These are phyloP conservation scores for Aethionema arabicum DNA, from an alignment of 345 rosid genomes.

Conservation along the genomic window DNA sequence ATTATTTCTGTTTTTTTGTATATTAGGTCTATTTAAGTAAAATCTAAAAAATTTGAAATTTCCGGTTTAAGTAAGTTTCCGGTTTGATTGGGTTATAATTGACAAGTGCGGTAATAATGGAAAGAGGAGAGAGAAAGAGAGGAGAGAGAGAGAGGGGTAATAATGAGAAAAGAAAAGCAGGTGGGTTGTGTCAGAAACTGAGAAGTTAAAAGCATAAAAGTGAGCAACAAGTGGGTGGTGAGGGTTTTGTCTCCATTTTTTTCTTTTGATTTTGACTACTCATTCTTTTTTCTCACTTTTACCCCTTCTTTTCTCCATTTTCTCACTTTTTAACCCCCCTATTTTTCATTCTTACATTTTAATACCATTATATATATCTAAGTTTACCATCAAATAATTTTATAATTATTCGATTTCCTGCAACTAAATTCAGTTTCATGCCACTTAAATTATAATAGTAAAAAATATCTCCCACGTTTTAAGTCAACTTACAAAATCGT, in stretches of 20 bases:
- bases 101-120: not conserved
- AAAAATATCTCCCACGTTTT: too few relatives aligned
- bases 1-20: too few relatives aligned
- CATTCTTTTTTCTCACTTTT: constrained; percentile 29
- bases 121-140: not conserved
- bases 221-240: constrained; percentile 39
- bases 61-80: not conserved
- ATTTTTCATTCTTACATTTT: not conserved
- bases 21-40: too few relatives aligned
- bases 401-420: too few relatives aligned
- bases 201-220: constrained; percentile 36
- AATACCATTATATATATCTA: too few relatives aligned
- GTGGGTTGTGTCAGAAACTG: constrained; percentile 37
- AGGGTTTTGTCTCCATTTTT: constrained; percentile 31
- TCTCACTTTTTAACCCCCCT: not conserved
- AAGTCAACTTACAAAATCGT: too few relatives aligned
- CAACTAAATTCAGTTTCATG: too few relatives aligned
- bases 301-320: not conserved
- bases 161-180: constrained; percentile 35
- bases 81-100: constrained; percentile 1
- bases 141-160: constrained; percentile 18
- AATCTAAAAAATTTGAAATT: not conserved
- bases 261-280: constrained; percentile 38
- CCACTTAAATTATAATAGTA: too few relatives aligned
- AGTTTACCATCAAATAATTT: too few relatives aligned